Percentiles rank a stretch among this genome's conserved stretches.
Conservation (phyloP, 495 filamentous ascomycete genomes). For the Annulohypoxylon maeteangense region DNA sequence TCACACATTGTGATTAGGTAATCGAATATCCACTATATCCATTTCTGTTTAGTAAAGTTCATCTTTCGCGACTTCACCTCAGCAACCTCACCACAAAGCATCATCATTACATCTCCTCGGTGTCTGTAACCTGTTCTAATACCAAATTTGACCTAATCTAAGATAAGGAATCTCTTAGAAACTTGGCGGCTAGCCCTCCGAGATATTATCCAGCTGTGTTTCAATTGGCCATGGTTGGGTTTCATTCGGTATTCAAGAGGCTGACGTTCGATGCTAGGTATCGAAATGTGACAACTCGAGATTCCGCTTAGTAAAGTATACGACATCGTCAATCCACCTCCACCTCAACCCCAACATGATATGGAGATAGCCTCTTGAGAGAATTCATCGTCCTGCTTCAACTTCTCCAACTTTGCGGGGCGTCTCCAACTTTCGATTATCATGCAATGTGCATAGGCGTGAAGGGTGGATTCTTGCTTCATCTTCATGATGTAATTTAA, state of each 20-base stretch:
- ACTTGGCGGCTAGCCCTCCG: not conserved
- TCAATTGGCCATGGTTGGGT: not conserved
- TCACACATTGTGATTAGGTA: not conserved
- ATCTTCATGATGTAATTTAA: not conserved
- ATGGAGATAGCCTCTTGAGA: not conserved
- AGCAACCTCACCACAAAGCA: not conserved
- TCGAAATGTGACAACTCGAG: not conserved
- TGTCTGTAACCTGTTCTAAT: not conserved
- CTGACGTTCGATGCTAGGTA: not conserved
- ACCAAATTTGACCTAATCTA: not conserved
- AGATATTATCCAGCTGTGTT: not conserved
- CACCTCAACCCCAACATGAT: not conserved
- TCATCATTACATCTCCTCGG: not conserved
- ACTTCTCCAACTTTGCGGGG: slow-evolving; percentile 2
- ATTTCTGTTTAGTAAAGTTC: not conserved
- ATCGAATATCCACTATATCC: slow-evolving; percentile 1
- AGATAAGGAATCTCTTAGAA: not conserved
- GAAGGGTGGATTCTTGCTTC: not conserved
- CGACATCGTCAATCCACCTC: not conserved
- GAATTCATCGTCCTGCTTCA: not conserved
- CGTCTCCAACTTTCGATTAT: not conserved
- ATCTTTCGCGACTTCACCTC: not conserved
- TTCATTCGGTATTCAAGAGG: not conserved
- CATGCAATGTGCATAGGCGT: not conserved
- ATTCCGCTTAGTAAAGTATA: slow-evolving; percentile 17